These are phyloP conservation scores for Leishmania amazonensis DNA, from an alignment of 208 protist genomes.

Conservation along the genomic window DNA sequence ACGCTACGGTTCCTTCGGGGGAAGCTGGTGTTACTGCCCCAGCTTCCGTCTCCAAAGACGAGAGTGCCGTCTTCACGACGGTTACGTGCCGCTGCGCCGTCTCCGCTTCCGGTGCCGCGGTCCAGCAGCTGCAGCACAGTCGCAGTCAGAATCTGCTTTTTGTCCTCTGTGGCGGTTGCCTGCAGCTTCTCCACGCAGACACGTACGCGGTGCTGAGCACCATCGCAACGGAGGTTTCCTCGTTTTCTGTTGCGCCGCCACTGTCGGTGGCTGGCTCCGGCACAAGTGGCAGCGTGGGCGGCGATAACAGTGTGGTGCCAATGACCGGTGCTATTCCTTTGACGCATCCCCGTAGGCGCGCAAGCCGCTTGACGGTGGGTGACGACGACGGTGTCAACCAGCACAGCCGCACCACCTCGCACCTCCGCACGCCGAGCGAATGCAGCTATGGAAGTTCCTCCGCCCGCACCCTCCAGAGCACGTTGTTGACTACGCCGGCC, in stretches of 20 bases:
- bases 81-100: constrained; percentile 20
- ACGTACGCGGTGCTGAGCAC: constrained; percentile 27
- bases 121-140: constrained; percentile 73
- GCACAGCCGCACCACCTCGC: constrained; percentile 16
- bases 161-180: constrained; percentile 52
- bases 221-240: constrained; percentile 19
- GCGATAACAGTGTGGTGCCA: not conserved
- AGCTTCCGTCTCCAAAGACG: not conserved
- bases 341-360: not conserved
- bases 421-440: constrained; percentile 27
- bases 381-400: constrained; percentile 2
- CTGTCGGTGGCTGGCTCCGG: not conserved
- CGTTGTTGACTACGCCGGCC: not conserved
- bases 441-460: constrained; percentile 14
- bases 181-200: constrained; percentile 36
- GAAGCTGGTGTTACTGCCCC: not conserved
- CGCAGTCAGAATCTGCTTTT: constrained; percentile 67
- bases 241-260: constrained; percentile 28
- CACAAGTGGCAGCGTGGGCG: not conserved
- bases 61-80: constrained; percentile 1
- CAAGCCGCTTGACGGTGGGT: not conserved
- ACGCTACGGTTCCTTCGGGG: too few species aligned
- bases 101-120: constrained; percentile 8
- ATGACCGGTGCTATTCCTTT: not conserved
- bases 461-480: constrained; percentile 11